phyloP scores from a whole-genome alignment of 208 protist species.

The Herpetomonas muscarum region DNA sequence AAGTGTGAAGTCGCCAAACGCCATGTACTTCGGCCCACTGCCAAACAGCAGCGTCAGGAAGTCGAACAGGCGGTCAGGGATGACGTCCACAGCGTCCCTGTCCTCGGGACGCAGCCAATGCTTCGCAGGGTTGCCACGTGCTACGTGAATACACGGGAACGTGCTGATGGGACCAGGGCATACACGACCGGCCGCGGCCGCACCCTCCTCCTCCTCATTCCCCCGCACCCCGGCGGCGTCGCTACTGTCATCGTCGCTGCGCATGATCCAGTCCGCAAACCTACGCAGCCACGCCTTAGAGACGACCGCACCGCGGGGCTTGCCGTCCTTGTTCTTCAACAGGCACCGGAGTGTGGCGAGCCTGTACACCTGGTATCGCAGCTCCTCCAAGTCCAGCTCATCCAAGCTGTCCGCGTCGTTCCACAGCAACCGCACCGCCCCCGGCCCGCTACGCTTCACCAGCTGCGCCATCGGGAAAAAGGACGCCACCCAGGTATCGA shows the following conservation, averaged over 20 bases:
- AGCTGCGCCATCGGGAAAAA: conserved; percentile 40
- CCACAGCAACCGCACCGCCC: conserved; percentile 36
- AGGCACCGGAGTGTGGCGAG: conserved; percentile 38
- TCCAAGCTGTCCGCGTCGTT: conserved; percentile 12
- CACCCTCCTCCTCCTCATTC: conserved; percentile 1
- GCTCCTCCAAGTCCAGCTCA: conserved; percentile 22
- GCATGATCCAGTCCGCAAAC: conserved; percentile 34
- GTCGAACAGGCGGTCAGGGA: conserved; percentile 69
- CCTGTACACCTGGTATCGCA: conserved; percentile 58
- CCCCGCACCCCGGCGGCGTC: background rate
- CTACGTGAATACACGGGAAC: conserved; percentile 35
- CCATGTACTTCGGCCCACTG: conserved; percentile 54
- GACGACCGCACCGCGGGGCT: conserved; percentile 44
- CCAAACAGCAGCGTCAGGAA: conserved; percentile 52
- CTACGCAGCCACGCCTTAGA: conserved; percentile 52
- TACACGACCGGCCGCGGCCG: background rate
- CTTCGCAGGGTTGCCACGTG: conserved; percentile 23
- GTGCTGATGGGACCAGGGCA: conserved; percentile 64
- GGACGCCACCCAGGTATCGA: conserved; percentile 42
- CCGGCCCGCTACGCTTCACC: conserved; percentile 13
- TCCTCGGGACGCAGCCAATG: conserved; percentile 37
- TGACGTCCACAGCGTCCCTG: conserved; percentile 35
- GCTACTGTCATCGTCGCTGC: background rate
- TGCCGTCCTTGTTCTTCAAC: conserved; percentile 28
- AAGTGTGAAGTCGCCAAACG: conserved; percentile 43